Base-by-base conservation (phyloP, 192 early-diverging fungal genomes). In the Ambispora gerdemannii region DNA sequence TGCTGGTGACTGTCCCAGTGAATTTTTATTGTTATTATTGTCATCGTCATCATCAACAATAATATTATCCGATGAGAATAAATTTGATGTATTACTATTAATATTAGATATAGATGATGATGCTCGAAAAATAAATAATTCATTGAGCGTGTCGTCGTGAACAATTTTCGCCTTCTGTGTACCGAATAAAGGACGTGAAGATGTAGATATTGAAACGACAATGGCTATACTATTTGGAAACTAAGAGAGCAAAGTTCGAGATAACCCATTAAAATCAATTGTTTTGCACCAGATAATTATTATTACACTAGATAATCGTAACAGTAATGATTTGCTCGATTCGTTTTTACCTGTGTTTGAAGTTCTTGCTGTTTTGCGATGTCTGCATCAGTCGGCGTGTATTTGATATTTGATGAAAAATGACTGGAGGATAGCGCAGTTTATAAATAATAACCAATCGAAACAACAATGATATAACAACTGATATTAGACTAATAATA, bases 181-280 rank as follows among this genome's bases (percentile, higher is more conserved):
- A 36, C 55, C 50, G n/a, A 60, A 28, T 27, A 33, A 20, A 36
- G 68, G 68, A 49, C 53, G 50, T 22, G 38, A 27, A 28, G 31
- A 20, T 3, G 53, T 32, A 2, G 68, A 59, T 59, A 70, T 49
- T 6, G 55, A 59, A 3, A 70, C 27, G 47, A 70, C 59, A 3
- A 70, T 10, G 25, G 53, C 68, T 3, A 30, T 28, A 47, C 55
- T 59, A 70, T 70, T 59, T 27, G 68, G 68, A 30, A 31, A 59
- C 68, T 70, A 20, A 3, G 0, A 38, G 17, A 24, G 30, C 7
- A 36, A 43, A 11, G 15, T 24, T 35, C 20, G 38, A 62, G 2
- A 0, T 22, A 34, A 7, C 0, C 3, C 34, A 63, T 31, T 31
- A 59, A 31, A 32, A 17, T 7, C 30, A 59, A 59, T 62, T 4